phyloP scores from a whole-genome alignment of 2,329 filamentous ascomycete genomes.

The Scedosporium boydii region DNA sequence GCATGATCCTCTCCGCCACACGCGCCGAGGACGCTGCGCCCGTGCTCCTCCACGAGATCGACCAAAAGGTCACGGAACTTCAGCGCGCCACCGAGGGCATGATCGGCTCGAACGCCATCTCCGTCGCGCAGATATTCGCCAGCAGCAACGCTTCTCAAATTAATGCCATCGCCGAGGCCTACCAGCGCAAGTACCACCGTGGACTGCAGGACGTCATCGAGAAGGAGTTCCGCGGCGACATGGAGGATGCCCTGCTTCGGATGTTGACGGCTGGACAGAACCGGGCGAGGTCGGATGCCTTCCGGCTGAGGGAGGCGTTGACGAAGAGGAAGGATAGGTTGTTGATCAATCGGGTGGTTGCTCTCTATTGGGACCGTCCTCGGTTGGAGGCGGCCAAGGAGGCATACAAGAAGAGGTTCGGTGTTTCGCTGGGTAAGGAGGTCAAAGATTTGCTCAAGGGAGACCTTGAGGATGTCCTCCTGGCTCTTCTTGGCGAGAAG shows the following conservation, averaged over 20 bases:
- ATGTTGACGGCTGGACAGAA: slow-evolving; percentile 18
- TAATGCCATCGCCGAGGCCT: slow-evolving; percentile 18
- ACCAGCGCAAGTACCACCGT: slow-evolving; percentile 22
- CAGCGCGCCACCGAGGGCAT: slow-evolving; percentile 22
- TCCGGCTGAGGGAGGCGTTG: slow-evolving; percentile 16
- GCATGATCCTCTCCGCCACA: slow-evolving; percentile 19
- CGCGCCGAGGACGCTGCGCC: slow-evolving; percentile 19
- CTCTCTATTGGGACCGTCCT: slow-evolving; percentile 21
- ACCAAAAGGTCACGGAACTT: slow-evolving; percentile 22
- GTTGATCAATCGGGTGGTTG: slow-evolving; percentile 22
- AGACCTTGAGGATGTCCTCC: slow-evolving; percentile 18
- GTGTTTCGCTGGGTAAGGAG: slow-evolving; percentile 12
- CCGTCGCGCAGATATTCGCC: slow-evolving; percentile 22
- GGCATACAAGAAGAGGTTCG: slow-evolving; percentile 12
- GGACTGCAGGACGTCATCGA: slow-evolving; percentile 22
- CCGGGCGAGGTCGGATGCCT: slow-evolving; percentile 16
- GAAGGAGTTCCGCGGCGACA: slow-evolving; percentile 24
- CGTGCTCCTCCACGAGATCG: slow-evolving; percentile 18
- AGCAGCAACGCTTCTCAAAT: slow-evolving; percentile 22
- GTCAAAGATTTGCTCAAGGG: slow-evolving; percentile 18
- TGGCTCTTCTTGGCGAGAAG: slow-evolving; percentile 19
- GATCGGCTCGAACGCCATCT: slow-evolving; percentile 19
- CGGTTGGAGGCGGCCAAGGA: slow-evolving; percentile 17
- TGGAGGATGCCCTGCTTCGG: slow-evolving; percentile 21
- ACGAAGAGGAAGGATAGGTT: slow-evolving; percentile 19